Percentiles rank a stretch among this genome's conserved stretches.
Evolutionary conservation across 176 grass and related monocot species (phyloP).

Genomic region (Elymus sibiricus): DNA sequence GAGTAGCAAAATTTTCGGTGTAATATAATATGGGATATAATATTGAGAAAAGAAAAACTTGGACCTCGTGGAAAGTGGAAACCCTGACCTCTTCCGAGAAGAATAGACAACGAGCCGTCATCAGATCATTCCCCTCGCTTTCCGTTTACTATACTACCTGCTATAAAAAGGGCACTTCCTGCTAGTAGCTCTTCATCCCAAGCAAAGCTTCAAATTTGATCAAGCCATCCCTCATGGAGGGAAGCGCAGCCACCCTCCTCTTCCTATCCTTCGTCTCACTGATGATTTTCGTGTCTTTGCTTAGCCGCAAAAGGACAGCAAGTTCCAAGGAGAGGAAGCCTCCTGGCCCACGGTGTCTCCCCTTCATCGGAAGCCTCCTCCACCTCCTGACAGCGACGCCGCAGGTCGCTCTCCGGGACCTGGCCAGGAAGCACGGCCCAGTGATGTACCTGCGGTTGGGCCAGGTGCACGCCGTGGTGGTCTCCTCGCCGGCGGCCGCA

Average conservation of each 20-base stretch:
- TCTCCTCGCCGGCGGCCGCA: conserved; percentile 20
- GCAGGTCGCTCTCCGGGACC: conserved; percentile 7
- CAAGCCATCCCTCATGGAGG: background rate
- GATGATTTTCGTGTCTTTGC: background rate
- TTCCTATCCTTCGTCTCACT: background rate
- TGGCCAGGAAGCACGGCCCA: conserved; percentile 3
- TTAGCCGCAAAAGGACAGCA: background rate
- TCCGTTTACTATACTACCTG: too few relatives aligned
- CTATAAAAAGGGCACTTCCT: too few relatives aligned
- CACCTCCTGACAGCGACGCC: conserved; percentile 9
- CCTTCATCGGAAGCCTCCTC: conserved; percentile 30
- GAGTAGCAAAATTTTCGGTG: too few relatives aligned
- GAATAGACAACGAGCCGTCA: too few relatives aligned
- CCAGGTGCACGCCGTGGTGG: conserved; percentile 8
- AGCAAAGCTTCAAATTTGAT: background rate
- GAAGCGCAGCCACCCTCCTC: background rate
- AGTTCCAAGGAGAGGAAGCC: background rate
- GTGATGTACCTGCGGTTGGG: conserved; percentile 40
- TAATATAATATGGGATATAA: too few relatives aligned
- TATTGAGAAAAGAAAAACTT: too few relatives aligned
- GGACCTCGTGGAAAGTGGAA: too few relatives aligned
- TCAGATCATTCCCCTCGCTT: too few relatives aligned
- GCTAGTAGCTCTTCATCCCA: background rate
- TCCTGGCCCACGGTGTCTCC: conserved; percentile 29
- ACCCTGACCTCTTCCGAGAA: too few relatives aligned